Evolutionary conservation across 768 basidiomycete species (phyloP).

Genomic region (Leccinum fibrillosum): DNA sequence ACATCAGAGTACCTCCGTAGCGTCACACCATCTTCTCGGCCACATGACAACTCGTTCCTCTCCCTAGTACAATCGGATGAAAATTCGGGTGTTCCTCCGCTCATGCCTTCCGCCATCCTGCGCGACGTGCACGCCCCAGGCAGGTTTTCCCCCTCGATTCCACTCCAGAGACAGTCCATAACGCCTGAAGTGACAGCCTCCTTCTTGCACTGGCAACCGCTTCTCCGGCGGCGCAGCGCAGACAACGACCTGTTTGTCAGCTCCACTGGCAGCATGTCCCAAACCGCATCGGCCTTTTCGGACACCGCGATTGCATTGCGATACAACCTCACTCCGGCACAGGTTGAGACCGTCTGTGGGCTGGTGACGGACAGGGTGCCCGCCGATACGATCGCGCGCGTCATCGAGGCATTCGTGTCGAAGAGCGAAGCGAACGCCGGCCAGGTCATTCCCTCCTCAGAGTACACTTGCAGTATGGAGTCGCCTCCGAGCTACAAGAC

Average conservation of each 20-base stretch:
- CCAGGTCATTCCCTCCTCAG: not conserved
- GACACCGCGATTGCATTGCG: not conserved
- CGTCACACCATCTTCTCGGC: not conserved
- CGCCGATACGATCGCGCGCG: conserved; percentile 14
- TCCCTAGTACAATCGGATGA: not conserved
- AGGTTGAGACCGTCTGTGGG: conserved; percentile 12
- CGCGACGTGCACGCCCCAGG: conserved; percentile 4
- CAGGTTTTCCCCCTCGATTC: not conserved
- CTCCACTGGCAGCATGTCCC: too few relatives aligned
- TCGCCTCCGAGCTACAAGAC: conserved; percentile 22
- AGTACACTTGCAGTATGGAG: not conserved
- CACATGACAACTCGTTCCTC: not conserved
- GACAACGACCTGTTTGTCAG: not conserved
- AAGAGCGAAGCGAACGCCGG: not conserved
- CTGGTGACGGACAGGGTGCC: conserved; percentile 12
- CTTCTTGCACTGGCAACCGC: conserved; percentile 6
- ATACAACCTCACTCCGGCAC: conserved; percentile 8
- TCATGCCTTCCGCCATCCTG: conserved; percentile 9
- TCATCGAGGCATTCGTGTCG: conserved; percentile 11
- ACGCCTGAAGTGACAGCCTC: not conserved
- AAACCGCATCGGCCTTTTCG: not conserved
- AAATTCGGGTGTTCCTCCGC: not conserved
- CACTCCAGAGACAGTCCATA: not conserved
- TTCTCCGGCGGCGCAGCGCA: not conserved
- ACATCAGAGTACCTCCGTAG: not conserved